Conservation (phyloP, 805 yeast genomes). For the Yarrowia bubula region DNA sequence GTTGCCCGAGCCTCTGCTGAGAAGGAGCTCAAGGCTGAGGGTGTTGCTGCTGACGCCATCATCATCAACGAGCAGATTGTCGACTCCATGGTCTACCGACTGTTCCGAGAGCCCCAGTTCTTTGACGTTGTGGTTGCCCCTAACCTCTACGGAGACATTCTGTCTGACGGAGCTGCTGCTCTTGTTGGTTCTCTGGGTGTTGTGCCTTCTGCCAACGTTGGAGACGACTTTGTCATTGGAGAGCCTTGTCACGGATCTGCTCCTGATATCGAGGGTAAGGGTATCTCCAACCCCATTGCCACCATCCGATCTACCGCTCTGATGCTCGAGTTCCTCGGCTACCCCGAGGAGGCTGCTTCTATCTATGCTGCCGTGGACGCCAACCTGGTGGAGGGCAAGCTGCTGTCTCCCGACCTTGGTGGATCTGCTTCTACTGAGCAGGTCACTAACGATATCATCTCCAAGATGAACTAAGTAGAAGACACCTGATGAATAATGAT, state of each 20-base stretch:
- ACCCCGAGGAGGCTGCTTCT: conserved; percentile 82
- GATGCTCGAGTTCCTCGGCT: conserved; percentile 95
- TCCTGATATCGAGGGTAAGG: conserved; percentile 96
- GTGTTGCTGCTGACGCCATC: background rate
- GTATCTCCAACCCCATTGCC: conserved; percentile 89
- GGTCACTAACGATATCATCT: conserved; percentile 79
- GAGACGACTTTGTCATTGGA: conserved; percentile 93
- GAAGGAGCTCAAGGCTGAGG: conserved; percentile 34
- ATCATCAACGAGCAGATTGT: conserved; percentile 90
- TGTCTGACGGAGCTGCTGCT: conserved; percentile 94
- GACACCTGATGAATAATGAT: conserved; percentile 5
- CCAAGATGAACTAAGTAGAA: conserved; percentile 29
- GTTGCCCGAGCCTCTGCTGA: conserved; percentile 58
- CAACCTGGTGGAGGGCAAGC: conserved; percentile 72
- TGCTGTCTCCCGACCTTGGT: conserved; percentile 93
- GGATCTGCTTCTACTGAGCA: conserved; percentile 84
- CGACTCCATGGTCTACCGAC: conserved; percentile 97
- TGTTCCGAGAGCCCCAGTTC: conserved; percentile 97
- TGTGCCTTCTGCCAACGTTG: conserved; percentile 97
- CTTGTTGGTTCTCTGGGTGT: conserved; percentile 97
- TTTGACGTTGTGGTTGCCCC: conserved; percentile 99
- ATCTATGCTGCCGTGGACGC: conserved; percentile 95
- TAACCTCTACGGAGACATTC: conserved; percentile 94
- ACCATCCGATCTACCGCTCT: conserved; percentile 97
- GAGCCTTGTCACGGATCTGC: conserved; percentile 99